phyloP scores from a whole-genome alignment of 306 rosid species.

The Ormosia emarginata region DNA sequence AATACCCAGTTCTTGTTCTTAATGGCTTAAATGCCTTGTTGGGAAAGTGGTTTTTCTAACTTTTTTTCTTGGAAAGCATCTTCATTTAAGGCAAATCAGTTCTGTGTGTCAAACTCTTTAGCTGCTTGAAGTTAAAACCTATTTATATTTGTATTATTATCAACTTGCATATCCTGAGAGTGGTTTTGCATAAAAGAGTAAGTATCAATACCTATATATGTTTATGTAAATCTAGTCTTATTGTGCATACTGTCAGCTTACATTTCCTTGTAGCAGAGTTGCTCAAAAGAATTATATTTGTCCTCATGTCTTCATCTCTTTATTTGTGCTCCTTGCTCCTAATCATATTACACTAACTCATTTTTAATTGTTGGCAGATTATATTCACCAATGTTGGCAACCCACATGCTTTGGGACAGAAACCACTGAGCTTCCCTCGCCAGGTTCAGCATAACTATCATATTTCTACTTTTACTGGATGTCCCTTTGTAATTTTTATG shows the following conservation, averaged over 20 bases:
- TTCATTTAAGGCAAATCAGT: not conserved
- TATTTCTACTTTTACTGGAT: conserved; percentile 15
- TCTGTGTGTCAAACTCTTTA: not conserved
- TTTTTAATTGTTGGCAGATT: conserved; percentile 53
- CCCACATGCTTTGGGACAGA: conserved; percentile 99
- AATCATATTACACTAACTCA: conserved; percentile 5
- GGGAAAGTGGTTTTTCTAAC: not conserved
- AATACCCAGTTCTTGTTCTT: not conserved
- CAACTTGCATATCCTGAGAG: not conserved
- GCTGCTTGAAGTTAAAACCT: not conserved
- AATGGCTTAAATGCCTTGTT: not conserved
- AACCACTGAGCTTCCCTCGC: conserved; percentile 95
- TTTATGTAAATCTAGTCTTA: not conserved
- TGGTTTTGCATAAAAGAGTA: not conserved
- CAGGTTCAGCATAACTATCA: conserved; percentile 56
- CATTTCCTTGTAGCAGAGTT: not conserved
- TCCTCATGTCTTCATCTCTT: not conserved
- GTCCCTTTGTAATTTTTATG: conserved; percentile 4
- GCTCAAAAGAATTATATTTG: conserved; percentile 1
- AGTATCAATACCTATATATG: not conserved
- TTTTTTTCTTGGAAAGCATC: not conserved
- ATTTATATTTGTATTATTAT: not conserved
- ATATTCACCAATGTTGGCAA: conserved; percentile 98
- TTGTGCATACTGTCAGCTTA: not conserved
- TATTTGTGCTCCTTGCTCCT: not conserved